Evolutionary conservation across 2,329 filamentous ascomycete species (phyloP), one percentile per base, ranked within the genome.

Genomic region (Achaetomium macrosporum): DNA sequence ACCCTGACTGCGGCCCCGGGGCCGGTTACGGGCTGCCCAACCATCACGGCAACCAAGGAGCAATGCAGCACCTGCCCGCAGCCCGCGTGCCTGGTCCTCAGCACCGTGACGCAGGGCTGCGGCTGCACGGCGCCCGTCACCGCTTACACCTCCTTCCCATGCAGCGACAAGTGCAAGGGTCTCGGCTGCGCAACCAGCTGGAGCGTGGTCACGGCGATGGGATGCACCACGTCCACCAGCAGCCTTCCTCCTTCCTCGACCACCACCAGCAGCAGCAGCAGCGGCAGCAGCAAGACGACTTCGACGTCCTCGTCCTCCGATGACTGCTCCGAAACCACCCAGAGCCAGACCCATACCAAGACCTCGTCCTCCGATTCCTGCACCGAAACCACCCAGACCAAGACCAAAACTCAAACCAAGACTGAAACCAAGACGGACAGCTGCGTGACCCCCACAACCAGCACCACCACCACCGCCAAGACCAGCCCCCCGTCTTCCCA

Each of bases 71-170:
- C 54, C 30, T 62, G 60, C 40, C 36, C 36, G 9, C 25, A 30
- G n/a, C 60, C 57, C 1, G 33, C 42, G 25, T 61, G 59, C 42
- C 46, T 60, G 20, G 45, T 56, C 15, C 15, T 61, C 13, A 50
- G 40, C 39, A 57, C 59, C 2, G 31, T 59, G 16, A 61, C 59
- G 12, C 48, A 57, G 13, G 39, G 44, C 20, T 62, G 60, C 44
- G 55, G 42, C 50, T 62, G 60, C 47, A 56, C 59, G 29, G n/a
- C 45, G 31, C 46, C 51, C 13, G 54, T 47, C 19, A 61, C 59
- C 10, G 37, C 47, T 0, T 59, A 52, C 29, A 45, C 49, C 9
- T 45, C 54, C 25, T 56, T 55, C 53, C 55, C 54, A 1, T 62
- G 59, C 51, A 30, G 53, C 12, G 47, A 54, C n/a, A 35, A 43